Percentiles rank a stretch among this genome's conserved stretches.
Conservation (phyloP, 2,329 filamentous ascomycete species). For the Colletotrichum scovillei region DNA sequence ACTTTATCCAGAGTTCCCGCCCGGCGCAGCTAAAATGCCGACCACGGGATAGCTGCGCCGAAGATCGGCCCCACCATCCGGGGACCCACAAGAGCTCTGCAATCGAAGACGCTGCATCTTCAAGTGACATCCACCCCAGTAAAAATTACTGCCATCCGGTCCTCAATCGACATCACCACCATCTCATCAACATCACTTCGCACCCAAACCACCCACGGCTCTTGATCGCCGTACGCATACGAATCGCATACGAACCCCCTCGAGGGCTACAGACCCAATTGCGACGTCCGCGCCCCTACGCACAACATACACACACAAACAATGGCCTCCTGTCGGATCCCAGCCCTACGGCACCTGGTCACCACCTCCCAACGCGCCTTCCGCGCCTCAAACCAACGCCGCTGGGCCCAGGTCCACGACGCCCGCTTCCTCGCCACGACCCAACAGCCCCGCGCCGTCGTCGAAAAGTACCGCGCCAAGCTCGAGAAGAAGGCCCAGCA, state of each 20-base stretch:
- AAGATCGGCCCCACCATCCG: constrained; percentile 24
- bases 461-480: constrained; percentile 90
- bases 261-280: neutral
- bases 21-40: neutral
- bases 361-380: constrained; percentile 46
- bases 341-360: constrained; percentile 60
- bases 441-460: constrained; percentile 71
- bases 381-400: constrained; percentile 68
- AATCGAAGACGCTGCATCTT: constrained; percentile 23
- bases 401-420: constrained; percentile 93
- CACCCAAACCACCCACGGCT: neutral
- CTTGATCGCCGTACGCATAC: too few species aligned
- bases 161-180: neutral
- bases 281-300: neutral
- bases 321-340: constrained; percentile 63
- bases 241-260: neutral
- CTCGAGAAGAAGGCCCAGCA: constrained; percentile 83
- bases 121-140: constrained; percentile 12
- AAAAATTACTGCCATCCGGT: neutral
- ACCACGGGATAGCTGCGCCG: constrained; percentile 1
- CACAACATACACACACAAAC: constrained; percentile 20
- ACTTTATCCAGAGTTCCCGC: too few species aligned
- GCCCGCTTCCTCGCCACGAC: constrained; percentile 90
- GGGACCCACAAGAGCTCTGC: constrained; percentile 26
- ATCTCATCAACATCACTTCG: neutral